Base-by-base conservation (phyloP, 805 yeast genomes). In the Starmera quercuum region DNA sequence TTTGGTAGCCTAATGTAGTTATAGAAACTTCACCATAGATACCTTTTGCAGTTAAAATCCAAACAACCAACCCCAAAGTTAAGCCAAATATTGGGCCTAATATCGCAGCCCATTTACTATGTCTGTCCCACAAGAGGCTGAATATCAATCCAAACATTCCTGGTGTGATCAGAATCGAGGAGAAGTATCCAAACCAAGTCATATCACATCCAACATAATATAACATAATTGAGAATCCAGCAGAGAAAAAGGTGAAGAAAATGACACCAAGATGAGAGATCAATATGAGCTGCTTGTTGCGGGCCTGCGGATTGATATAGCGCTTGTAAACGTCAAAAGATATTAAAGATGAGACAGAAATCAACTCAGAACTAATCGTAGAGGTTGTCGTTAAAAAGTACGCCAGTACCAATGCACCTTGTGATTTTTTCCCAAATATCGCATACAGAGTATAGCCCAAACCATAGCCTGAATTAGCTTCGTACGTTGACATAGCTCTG, bases 291-390 rank as follows among this genome's bases (percentile, higher is more conserved):
- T 62, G 58, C 17, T 51, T 49, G 32, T 68, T 66, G n/a, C 59
- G 45, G 8, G 75, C 75, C 4, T 51, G 39, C 31, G 63, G 63
- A 30, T 61, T 62, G 36, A 66, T 44, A 45, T 68, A 69, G 31
- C 62, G 56, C 45, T 64, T 59, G 52, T 60, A 69, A 36, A 67
- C 57, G 46, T 69, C 75, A 42, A 63, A 69, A 3, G 73, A 65
- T 26, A 68, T 39, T 42, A 64, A 51, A 4, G 69, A 58, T 0
- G 66, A 58, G 5, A 63, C 47, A 6, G 68, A 67, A 43, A 64
- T 62, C 31, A 63, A 41, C 37, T 63, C 69, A 31, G 65, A 66
- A 20, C 66, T 57, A 30, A 61, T 53, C 3, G 70, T 59, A 3
- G 68, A 59, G 6, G 67, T 61, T 4, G 62, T 68, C 1, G 68